Evolutionary conservation across 768 basidiomycete species (phyloP).

Genomic region (Amanita pseudoporphyria): DNA sequence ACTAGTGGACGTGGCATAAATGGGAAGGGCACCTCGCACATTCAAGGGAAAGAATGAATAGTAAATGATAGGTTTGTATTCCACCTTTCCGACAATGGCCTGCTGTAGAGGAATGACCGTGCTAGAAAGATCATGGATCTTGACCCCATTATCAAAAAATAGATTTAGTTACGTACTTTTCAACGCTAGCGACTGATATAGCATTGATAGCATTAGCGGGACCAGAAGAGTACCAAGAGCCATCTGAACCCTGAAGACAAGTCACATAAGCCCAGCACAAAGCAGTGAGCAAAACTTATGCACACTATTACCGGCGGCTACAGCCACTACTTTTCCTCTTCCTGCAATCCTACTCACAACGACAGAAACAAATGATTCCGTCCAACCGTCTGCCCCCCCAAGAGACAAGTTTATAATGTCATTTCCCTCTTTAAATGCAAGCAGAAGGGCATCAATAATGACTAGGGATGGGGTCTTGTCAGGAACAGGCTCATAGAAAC

Average conservation of each 20-base stretch:
- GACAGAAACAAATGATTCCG: conserved; percentile 41
- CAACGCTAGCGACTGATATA: conserved; percentile 46
- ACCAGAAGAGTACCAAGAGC: conserved; percentile 51
- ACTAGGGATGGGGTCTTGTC: conserved; percentile 14
- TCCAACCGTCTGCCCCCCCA: conserved; percentile 57
- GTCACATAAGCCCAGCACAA: not conserved
- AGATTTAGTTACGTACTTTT: conserved; percentile 28
- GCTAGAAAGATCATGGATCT: conserved; percentile 18
- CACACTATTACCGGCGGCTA: conserved; percentile 49
- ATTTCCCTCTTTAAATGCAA: conserved; percentile 39
- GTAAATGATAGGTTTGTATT: conserved; percentile 43
- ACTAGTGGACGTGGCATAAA: conserved; percentile 57
- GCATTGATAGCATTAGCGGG: conserved; percentile 45
- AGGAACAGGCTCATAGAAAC: not conserved
- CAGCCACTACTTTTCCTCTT: conserved; percentile 50
- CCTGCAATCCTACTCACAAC: conserved; percentile 49
- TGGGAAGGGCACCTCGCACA: conserved; percentile 34
- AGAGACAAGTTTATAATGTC: conserved; percentile 63
- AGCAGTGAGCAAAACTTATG: not conserved
- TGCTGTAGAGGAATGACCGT: conserved; percentile 49
- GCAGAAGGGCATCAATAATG: conserved; percentile 40
- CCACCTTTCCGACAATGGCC: conserved; percentile 39
- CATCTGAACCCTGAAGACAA: conserved; percentile 34
- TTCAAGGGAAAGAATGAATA: conserved; percentile 39
- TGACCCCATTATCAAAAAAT: not conserved